These are phyloP conservation scores for Populus hybrid DNA, from an alignment of 441 rosid genomes.

Conservation along the genomic window DNA sequence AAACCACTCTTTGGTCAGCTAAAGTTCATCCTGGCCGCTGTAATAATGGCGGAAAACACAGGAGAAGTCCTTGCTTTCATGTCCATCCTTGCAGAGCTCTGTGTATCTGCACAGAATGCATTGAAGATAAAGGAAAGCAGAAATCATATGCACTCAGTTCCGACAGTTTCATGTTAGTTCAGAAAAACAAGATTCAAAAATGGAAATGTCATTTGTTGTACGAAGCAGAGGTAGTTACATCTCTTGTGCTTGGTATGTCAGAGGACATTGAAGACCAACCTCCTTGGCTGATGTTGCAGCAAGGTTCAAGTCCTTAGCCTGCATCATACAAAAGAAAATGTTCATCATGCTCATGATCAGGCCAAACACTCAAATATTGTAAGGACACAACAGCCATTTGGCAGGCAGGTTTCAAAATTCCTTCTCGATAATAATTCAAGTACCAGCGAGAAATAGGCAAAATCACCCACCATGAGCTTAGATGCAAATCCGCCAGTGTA, in stretches of 20 bases:
- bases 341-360: background rate
- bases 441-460: background rate
- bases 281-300: constrained; percentile 68
- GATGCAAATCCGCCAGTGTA: constrained; percentile 79
- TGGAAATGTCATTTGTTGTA: background rate
- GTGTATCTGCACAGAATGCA: constrained; percentile 50
- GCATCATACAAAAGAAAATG: constrained; percentile 23
- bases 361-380: background rate
- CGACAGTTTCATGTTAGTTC: background rate
- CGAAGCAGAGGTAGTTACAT: constrained; percentile 53
- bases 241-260: constrained; percentile 58
- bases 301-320: constrained; percentile 85
- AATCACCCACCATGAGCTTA: constrained; percentile 70
- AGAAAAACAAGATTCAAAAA: background rate
- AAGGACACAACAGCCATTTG: background rate
- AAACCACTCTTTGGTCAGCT: background rate
- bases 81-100: constrained; percentile 58
- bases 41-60: constrained; percentile 76
- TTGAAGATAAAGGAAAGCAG: background rate
- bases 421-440: background rate
- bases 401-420: background rate
- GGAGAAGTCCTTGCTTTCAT: constrained; percentile 76
- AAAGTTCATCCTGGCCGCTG: constrained; percentile 48
- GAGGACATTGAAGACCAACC: constrained; percentile 46
- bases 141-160: background rate